Base-by-base conservation (phyloP, 495 filamentous ascomycete genomes). In the Penicillium lividum region DNA sequence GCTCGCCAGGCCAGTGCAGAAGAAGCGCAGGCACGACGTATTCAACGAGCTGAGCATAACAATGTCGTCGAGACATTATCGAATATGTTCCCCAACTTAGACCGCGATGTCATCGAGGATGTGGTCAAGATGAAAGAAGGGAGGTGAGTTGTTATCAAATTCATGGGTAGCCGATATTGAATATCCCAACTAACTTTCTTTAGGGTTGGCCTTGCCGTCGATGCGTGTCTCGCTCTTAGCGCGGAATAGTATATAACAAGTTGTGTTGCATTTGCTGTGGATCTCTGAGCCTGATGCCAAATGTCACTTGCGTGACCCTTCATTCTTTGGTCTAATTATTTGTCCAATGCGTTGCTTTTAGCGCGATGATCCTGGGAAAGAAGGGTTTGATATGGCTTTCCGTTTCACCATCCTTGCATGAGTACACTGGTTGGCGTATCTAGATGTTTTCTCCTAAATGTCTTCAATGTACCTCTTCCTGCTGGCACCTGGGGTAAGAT, bases 1-100 rank as follows among this genome's bases (percentile, higher is more conserved):
- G 93, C 92, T 22, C 81, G 90, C 15, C 94, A 98, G 69, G 95
- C 95, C 3, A 94, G 90, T 56, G 93, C 91, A 0, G 94, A 99
- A 73, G 85, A 85, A 30, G 95, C 92, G 9, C 91, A 98, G 71
- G 93, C 93, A 30, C 85, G 89, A 49, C 80, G 89, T 45, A 89
- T 99, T 60, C 88, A 93, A 57, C 80, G 87, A 48, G 86, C 84
- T 33, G 94, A 99, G 77, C 92, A 98, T 69, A 80, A 84, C 43
- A 90, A 90, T 67, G 86, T 99, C 5, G 94, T 98, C 1, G 93
- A 97, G 66, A 96, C 91, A 15, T 75, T 97, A 43, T 86, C 89
- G 18, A 87, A 90, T 50, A 96, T 97, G 92, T 97, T 97, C 66
- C 93, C 93, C 7, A 88, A 91, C 68, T 76, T 97, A 28, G 93